Evolutionary conservation across 2,329 filamentous ascomycete genomes (phyloP), one percentile per base, ranked within the genome.

Genomic region (Diaporthe aspalathi): DNA sequence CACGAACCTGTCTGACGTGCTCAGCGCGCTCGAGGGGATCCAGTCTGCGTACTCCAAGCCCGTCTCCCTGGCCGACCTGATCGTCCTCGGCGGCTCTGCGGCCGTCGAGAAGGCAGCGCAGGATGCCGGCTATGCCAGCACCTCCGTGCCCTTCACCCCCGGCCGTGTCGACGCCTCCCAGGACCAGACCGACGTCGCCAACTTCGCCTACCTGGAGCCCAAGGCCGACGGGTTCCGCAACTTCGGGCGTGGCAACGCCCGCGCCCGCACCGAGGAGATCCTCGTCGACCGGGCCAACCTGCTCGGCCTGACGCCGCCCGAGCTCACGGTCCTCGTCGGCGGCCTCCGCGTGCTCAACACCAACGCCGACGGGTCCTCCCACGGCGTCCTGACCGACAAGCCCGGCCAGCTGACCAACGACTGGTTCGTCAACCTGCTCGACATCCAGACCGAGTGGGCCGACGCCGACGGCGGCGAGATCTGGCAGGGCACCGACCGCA

Each of bases 341-440:
- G 92, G 92, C 80, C 83, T 94, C 56, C 92, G 92, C 76, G 86
- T 84, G 1, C 82, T 94, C 67, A 88, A 89, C 79, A 83, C 87
- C 78, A 94, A 93, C 85, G 92, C 84, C 74, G 91, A 93, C 76
- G 89, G 89, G 47, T 92, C 91, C 0, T 79, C 83, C 22, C 80
- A 88, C 71, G 92, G 92, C 72, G 85, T 94, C 71, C 85, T 94
- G 77, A 94, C 92, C 70, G 85, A 86, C 76, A 84, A 84, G 16
- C 89, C 90, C 1, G 92, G 92, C 45, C 80, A 87, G 73, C 84
- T 94, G 76, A 92, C 89, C 77, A 93, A 92, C 80, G 92, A 94
- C 82, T 94, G 92, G 87, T 94, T 94, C 78, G 86, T 92, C 81
- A 93, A 93, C 82, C 84, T 94, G 4, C 87, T 94, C 32, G 91